Percentiles rank a stretch among this genome's conserved stretches.
These are phyloP conservation scores for Plasmodium adleri DNA, from an alignment of 169 alveolate genomes.

Conservation along the genomic window DNA sequence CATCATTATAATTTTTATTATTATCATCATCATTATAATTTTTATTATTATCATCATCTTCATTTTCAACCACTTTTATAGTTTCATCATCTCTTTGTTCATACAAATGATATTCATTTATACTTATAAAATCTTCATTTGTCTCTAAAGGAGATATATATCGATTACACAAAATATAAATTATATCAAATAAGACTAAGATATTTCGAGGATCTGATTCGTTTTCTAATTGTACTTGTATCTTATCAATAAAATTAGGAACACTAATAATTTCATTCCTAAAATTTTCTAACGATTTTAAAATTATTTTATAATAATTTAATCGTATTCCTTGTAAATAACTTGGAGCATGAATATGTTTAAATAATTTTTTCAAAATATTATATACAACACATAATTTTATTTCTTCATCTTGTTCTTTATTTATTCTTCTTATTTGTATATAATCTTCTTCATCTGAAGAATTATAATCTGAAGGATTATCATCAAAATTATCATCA, in stretches of 20 bases:
- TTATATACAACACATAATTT: slow-evolving; percentile 41
- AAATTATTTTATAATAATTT: slow-evolving; percentile 42
- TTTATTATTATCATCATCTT: not conserved
- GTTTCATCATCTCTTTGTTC: not conserved
- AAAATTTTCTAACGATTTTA: slow-evolving; percentile 27
- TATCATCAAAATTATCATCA: slow-evolving; percentile 3
- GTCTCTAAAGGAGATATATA: slow-evolving; percentile 21
- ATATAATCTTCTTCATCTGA: slow-evolving; percentile 11
- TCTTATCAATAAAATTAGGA: slow-evolving; percentile 49
- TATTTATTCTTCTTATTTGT: not conserved
- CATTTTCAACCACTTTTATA: not conserved
- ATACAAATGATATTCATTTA: not conserved
- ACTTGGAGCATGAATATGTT: slow-evolving; percentile 63
- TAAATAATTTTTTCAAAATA: slow-evolving; percentile 36
- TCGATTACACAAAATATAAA: slow-evolving; percentile 22
- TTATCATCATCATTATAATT: not conserved
- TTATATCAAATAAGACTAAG: slow-evolving; percentile 38
- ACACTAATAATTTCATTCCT: slow-evolving; percentile 19
- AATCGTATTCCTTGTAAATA: slow-evolving; percentile 45
- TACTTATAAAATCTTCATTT: not conserved
- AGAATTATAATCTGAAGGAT: not conserved
- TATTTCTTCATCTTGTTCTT: not conserved
- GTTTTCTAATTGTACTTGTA: slow-evolving; percentile 59
- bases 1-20: too few species aligned
- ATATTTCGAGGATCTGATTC: slow-evolving; percentile 69